phyloP scores from a whole-genome alignment of 768 basidiomycete genomes.

The Favolaschia claudopus region DNA sequence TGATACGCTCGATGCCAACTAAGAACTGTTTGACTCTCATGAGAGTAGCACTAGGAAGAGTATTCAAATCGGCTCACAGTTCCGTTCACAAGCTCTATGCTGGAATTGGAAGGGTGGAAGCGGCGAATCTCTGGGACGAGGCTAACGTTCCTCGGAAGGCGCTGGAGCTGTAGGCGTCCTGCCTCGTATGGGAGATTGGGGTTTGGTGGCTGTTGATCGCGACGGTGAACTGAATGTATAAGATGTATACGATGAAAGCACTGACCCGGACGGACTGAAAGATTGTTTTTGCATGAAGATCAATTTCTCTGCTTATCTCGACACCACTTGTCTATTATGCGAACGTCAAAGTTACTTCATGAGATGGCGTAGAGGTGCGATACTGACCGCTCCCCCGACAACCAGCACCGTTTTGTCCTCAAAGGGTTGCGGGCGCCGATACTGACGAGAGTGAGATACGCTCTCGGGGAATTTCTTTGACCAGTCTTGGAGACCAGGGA shows the following conservation, averaged over 20 bases:
- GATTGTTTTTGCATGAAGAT: constrained; percentile 38
- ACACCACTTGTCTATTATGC: constrained; percentile 40
- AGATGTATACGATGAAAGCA: too few relatives aligned
- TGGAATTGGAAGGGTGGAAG: constrained; percentile 36
- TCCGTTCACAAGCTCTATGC: constrained; percentile 46
- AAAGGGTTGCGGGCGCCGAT: constrained; percentile 47
- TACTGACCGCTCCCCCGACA: constrained; percentile 49
- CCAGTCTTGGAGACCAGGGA: constrained; percentile 45
- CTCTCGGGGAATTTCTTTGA: constrained; percentile 40
- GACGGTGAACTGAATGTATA: background rate
- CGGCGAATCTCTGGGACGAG: constrained; percentile 48
- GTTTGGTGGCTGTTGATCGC: background rate
- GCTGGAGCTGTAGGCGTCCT: constrained; percentile 20
- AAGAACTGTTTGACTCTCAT: constrained; percentile 36
- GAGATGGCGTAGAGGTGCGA: background rate
- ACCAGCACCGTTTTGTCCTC: constrained; percentile 48
- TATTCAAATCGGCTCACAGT: constrained; percentile 35
- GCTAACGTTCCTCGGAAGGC: constrained; percentile 43
- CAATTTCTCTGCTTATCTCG: constrained; percentile 46
- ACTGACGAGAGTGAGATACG: constrained; percentile 50
- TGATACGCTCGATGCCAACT: constrained; percentile 43
- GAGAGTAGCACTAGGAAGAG: background rate
- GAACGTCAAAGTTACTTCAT: background rate
- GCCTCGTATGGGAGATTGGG: constrained; percentile 15
- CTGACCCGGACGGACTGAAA: constrained; percentile 40